phyloP scores from a whole-genome alignment of 2,329 filamentous ascomycete species.

The Aspergillus sojae region DNA sequence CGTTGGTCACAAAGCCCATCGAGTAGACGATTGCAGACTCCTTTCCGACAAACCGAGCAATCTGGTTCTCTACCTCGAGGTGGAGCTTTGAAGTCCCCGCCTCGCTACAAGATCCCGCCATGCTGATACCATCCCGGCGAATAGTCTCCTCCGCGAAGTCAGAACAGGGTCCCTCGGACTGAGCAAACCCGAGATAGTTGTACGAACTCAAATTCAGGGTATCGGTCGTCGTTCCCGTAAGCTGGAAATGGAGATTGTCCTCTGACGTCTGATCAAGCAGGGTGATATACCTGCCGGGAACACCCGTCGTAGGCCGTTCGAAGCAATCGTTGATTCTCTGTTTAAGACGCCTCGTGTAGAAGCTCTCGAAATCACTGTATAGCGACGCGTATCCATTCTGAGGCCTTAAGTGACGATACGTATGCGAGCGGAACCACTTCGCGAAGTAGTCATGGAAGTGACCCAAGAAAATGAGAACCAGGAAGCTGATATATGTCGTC shows the following conservation, averaged over 20 bases:
- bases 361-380: constrained; percentile 96
- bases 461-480: constrained; percentile 88
- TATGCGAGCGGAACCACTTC: constrained; percentile 80
- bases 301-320: constrained; percentile 82
- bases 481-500: constrained; percentile 94
- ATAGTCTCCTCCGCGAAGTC: constrained; percentile 84
- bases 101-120: constrained; percentile 76
- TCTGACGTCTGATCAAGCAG: constrained; percentile 83
- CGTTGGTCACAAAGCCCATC: constrained; percentile 96
- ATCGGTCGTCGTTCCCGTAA: constrained; percentile 83
- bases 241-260: constrained; percentile 83
- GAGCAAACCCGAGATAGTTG: constrained; percentile 96
- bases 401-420: constrained; percentile 77
- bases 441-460: constrained; percentile 94
- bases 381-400: constrained; percentile 87
- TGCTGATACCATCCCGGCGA: constrained; percentile 77
- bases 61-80: constrained; percentile 80
- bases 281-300: constrained; percentile 88
- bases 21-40: constrained; percentile 91
- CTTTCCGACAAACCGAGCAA: constrained; percentile 89
- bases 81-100: constrained; percentile 81
- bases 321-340: constrained; percentile 94
- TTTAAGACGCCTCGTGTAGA: constrained; percentile 88
- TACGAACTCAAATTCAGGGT: constrained; percentile 98
- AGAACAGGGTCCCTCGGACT: constrained; percentile 91